These are phyloP conservation scores for Venturia nashicola DNA, from an alignment of 2,329 filamentous ascomycete genomes.

Conservation along the genomic window DNA sequence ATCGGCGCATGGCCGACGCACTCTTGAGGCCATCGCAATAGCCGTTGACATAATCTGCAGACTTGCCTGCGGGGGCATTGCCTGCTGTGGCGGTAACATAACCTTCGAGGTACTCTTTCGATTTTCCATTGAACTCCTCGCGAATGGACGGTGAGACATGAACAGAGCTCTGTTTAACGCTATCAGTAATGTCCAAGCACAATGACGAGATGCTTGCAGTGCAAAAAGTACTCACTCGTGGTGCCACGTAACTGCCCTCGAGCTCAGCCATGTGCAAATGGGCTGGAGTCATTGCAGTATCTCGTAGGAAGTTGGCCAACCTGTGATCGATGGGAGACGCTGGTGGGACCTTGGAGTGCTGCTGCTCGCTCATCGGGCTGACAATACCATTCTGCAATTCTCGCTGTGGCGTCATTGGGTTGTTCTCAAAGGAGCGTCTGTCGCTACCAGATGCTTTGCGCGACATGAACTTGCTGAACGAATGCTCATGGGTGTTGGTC, in stretches of 20 bases:
- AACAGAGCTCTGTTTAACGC: neutral
- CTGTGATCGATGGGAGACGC: neutral
- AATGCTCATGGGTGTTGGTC: conserved; percentile 27
- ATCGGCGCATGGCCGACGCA: neutral
- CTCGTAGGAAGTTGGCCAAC: conserved; percentile 4
- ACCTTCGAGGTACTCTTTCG: conserved; percentile 8
- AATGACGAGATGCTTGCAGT: neutral
- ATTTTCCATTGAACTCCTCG: conserved; percentile 9
- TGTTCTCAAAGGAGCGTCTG: conserved; percentile 1
- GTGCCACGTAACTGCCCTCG: neutral
- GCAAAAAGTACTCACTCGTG: neutral
- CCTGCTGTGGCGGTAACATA: conserved; percentile 3
- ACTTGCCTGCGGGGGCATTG: neutral
- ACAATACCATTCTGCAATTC: neutral
- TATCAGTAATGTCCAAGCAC: neutral
- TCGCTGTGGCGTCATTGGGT: conserved; percentile 4
- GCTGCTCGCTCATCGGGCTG: conserved; percentile 7
- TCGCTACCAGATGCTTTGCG: conserved; percentile 10
- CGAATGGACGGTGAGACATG: neutral
- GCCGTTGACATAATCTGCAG: conserved; percentile 1
- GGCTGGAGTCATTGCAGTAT: neutral
- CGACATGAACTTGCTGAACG: conserved; percentile 13
- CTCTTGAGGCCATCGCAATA: conserved; percentile 5
- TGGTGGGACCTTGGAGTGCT: conserved; percentile 1
- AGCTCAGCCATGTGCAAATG: conserved; percentile 1